Conservation (phyloP, 179 eudicot species). For the Actinidia arguta region DNA sequence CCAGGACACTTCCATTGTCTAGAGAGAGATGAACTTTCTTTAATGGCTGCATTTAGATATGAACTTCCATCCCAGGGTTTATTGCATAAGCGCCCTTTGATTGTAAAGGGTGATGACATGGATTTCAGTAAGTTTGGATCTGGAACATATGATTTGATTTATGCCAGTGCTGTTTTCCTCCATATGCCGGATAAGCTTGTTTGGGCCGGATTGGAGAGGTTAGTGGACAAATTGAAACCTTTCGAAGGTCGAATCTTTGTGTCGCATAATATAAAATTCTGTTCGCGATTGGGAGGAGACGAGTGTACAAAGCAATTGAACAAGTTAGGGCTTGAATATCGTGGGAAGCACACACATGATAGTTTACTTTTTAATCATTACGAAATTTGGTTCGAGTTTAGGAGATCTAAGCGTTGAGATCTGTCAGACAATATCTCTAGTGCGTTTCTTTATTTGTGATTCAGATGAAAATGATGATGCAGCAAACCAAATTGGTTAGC, state of each 20-base stretch:
- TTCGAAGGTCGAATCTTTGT: constrained; percentile 83
- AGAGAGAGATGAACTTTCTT: constrained; percentile 95
- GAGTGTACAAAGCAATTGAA: constrained; percentile 78
- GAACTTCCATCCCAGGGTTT: constrained; percentile 98
- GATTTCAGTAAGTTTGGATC: constrained; percentile 81
- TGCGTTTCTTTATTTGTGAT: background rate
- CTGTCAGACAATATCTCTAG: background rate
- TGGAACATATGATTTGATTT: constrained; percentile 79
- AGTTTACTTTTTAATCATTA: constrained; percentile 95
- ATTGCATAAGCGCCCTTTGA: constrained; percentile 80
- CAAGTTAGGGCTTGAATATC: constrained; percentile 78
- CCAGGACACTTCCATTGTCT: constrained; percentile 80
- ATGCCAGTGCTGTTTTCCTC: constrained; percentile 96
- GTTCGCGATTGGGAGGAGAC: constrained; percentile 91
- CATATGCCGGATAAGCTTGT: constrained; percentile 98
- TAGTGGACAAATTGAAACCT: constrained; percentile 68
- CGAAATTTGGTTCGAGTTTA: constrained; percentile 95
- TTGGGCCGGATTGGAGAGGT: constrained; percentile 88
- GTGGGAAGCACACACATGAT: constrained; percentile 88
- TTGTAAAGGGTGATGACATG: constrained; percentile 96
- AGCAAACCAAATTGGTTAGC: background rate
- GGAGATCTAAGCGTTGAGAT: constrained; percentile 46
- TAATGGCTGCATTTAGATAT: constrained; percentile 94
- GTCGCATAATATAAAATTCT: constrained; percentile 95
- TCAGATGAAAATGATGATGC: constrained; percentile 3